These are phyloP conservation scores for Pleurotus tuber-regium DNA, from an alignment of 768 basidiomycete genomes.

Conservation along the genomic window DNA sequence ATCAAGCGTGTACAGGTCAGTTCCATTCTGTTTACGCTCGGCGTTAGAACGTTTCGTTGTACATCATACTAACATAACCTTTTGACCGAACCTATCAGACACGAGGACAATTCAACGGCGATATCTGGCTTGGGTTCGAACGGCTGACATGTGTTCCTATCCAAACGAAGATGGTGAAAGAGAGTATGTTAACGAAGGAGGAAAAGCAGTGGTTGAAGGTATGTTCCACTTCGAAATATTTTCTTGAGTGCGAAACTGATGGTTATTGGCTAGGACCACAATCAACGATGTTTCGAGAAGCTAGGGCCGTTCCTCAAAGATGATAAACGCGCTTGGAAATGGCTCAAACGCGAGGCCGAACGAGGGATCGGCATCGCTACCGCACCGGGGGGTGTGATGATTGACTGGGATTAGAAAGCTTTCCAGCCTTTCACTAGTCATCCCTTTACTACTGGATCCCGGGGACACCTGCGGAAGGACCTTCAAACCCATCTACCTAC, in stretches of 20 bases:
- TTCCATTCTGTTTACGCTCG: conserved; percentile 15
- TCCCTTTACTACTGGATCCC: too few species aligned
- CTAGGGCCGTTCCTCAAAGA: conserved; percentile 67
- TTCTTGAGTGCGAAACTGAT: neutral
- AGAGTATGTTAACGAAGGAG: conserved; percentile 76
- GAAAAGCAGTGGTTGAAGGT: conserved; percentile 88
- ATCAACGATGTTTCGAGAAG: conserved; percentile 64
- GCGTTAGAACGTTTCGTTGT: too few species aligned
- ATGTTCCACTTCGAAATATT: conserved; percentile 18
- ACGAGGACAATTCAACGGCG: conserved; percentile 65
- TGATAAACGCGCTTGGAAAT: conserved; percentile 79
- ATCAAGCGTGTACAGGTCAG: conserved; percentile 63
- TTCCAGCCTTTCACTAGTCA: neutral
- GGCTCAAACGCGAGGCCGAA: conserved; percentile 75
- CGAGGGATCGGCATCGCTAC: conserved; percentile 68
- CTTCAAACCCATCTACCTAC: too few species aligned
- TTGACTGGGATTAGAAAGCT: conserved; percentile 92
- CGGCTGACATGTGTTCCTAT: conserved; percentile 94
- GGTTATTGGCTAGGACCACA: conserved; percentile 59
- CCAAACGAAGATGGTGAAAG: conserved; percentile 86
- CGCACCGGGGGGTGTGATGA: conserved; percentile 66
- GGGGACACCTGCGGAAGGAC: too few species aligned
- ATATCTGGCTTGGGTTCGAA: conserved; percentile 87
- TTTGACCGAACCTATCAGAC: conserved; percentile 42
- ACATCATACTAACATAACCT: neutral